Evolutionary conservation across 1,284 basidiomycete genomes (phyloP).

Genomic region (Tilletia horrida): DNA sequence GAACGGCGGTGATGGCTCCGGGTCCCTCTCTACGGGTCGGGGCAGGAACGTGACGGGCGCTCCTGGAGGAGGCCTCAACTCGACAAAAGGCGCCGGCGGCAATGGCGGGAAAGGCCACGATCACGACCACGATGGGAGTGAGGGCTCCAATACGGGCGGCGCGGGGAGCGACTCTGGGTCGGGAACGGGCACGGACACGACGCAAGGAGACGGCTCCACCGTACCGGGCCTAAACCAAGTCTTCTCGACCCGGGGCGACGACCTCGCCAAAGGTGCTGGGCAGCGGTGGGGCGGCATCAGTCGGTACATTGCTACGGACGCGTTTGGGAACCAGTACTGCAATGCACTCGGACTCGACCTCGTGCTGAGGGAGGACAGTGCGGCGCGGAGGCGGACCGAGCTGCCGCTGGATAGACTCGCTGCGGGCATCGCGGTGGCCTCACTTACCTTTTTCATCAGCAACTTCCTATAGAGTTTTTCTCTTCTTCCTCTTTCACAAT

Average conservation of each 20-base stretch:
- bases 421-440: not conserved
- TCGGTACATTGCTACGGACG: slow-evolving; percentile 49
- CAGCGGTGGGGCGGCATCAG: slow-evolving; percentile 47
- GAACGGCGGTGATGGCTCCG: slow-evolving; percentile 45
- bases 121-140: not conserved
- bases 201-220: not conserved
- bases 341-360: slow-evolving; percentile 50
- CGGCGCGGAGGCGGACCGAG: slow-evolving; percentile 9
- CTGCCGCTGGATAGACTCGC: not conserved
- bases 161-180: not conserved
- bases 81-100: not conserved
- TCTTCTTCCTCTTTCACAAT: too few relatives aligned
- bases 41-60: slow-evolving; percentile 8
- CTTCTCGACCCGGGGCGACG: slow-evolving; percentile 17
- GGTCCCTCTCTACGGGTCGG: not conserved
- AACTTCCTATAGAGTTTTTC: too few relatives aligned
- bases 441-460: not conserved
- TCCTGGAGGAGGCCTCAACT: not conserved
- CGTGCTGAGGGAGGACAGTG: slow-evolving; percentile 32
- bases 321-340: slow-evolving; percentile 51
- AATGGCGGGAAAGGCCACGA: not conserved
- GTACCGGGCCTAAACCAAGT: not conserved
- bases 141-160: not conserved
- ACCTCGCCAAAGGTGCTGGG: slow-evolving; percentile 21
- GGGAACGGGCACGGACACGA: too few relatives aligned